Evolutionary conservation across 352 stramenopile genomes (phyloP).

Genomic region (Phytopythium vexans): DNA sequence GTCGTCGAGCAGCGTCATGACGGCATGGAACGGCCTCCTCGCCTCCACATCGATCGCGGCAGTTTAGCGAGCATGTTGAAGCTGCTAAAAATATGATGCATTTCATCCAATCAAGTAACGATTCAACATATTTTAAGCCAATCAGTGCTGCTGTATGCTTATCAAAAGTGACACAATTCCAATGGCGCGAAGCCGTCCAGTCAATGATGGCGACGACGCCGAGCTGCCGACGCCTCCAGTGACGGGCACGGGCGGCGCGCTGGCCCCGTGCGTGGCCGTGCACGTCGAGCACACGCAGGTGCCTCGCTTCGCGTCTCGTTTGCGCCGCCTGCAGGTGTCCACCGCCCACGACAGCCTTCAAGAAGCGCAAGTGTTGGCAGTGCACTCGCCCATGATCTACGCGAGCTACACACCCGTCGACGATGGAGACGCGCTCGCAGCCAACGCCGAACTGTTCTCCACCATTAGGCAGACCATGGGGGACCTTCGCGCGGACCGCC

Average conservation of each 20-base stretch:
- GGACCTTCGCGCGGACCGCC: slow-evolving; percentile 14
- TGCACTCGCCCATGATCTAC: slow-evolving; percentile 13
- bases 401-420: too few species aligned
- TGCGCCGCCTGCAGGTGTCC: background rate
- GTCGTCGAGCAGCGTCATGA: slow-evolving; percentile 67
- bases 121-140: background rate
- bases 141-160: background rate
- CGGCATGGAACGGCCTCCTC: background rate
- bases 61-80: slow-evolving; percentile 2
- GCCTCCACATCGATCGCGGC: background rate
- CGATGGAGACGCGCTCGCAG: background rate
- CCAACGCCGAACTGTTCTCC: slow-evolving; percentile 4
- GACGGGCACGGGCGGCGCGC: background rate
- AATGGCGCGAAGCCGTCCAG: background rate
- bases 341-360: background rate
- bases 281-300: slow-evolving; percentile 32
- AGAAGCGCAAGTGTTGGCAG: slow-evolving; percentile 4
- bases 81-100: background rate
- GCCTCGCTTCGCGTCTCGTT: slow-evolving; percentile 14
- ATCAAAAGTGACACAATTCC: background rate
- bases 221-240: background rate
- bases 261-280: slow-evolving; percentile 17
- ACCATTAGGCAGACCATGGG: slow-evolving; percentile 8
- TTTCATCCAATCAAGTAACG: background rate
- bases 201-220: too few species aligned